A percentile compares a stretch with the other conserved stretches of the same genome.
These are phyloP conservation scores for Leccinum proximum DNA, from an alignment of 1,284 basidiomycete species.

Conservation along the genomic window DNA sequence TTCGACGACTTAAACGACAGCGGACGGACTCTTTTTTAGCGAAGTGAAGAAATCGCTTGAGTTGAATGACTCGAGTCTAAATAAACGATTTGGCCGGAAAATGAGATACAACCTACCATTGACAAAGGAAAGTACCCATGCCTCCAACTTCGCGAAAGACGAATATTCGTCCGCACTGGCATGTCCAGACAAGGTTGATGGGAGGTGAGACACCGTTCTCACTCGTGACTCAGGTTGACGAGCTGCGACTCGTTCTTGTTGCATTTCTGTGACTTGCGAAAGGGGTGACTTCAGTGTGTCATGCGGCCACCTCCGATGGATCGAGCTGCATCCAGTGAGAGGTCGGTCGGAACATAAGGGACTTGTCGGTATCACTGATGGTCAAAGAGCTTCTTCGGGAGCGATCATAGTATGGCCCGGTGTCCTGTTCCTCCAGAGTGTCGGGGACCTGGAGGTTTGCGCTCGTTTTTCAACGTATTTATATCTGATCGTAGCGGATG, in stretches of 20 bases:
- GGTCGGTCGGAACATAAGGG: conserved; percentile 14
- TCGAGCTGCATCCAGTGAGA: conserved; percentile 15
- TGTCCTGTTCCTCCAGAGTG: conserved; percentile 29
- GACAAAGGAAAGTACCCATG: conserved; percentile 81
- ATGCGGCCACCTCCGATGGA: not conserved
- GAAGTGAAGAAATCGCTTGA: conserved; percentile 65
- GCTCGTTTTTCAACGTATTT: no score
- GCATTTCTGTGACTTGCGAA: conserved; percentile 18
- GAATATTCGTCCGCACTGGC: conserved; percentile 5
- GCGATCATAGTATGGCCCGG: conserved; percentile 22
- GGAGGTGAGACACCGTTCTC: conserved; percentile 36
- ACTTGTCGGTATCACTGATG: conserved; percentile 25
- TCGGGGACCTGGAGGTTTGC: conserved; percentile 4
- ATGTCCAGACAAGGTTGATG: conserved; percentile 9
- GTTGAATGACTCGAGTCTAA: conserved; percentile 75
- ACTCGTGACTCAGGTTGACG: conserved; percentile 32
- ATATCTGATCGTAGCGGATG: no score
- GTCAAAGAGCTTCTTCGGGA: conserved; percentile 25
- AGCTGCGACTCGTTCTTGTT: conserved; percentile 7
- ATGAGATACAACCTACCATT: conserved; percentile 49
- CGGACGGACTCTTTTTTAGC: conserved; percentile 64
- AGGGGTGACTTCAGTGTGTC: conserved; percentile 22
- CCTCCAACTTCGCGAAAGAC: conserved; percentile 46
- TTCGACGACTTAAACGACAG: conserved; percentile 74
- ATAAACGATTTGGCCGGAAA: not conserved